Conservation (phyloP, 2,329 filamentous ascomycete species). For the Claviceps spartinae region DNA sequence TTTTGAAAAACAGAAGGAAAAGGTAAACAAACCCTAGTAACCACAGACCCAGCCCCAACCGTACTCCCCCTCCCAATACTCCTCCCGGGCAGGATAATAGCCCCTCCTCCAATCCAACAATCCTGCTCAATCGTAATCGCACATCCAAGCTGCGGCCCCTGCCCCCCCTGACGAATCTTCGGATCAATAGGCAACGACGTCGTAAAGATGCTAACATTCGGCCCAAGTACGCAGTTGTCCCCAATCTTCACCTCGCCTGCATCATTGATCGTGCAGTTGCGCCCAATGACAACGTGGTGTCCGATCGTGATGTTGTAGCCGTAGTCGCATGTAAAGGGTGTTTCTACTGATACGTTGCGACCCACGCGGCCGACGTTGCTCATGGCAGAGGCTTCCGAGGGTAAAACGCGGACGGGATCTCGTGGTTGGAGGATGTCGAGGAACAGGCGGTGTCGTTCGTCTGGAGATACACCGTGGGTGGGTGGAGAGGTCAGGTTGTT, state of each 20-base stretch:
- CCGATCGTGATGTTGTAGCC: conserved; percentile 90
- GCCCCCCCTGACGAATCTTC: conserved; percentile 57
- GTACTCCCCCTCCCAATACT: conserved; percentile 68
- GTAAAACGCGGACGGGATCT: conserved; percentile 42
- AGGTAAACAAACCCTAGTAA: conserved; percentile 50
- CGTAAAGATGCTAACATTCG: conserved; percentile 77
- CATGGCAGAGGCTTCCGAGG: conserved; percentile 35
- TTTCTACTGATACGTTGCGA: conserved; percentile 65
- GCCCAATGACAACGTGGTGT: conserved; percentile 69
- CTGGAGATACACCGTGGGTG: conserved; percentile 52
- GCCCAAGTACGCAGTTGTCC: conserved; percentile 61
- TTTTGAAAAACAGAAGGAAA: background rate
- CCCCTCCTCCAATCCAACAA: conserved; percentile 69
- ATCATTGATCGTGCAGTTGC: conserved; percentile 77
- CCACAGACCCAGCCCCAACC: conserved; percentile 72
- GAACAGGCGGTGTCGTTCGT: conserved; percentile 58
- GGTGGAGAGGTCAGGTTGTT: conserved; percentile 67
- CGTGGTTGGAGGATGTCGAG: conserved; percentile 55
- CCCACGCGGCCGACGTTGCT: conserved; percentile 51
- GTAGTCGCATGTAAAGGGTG: conserved; percentile 86
- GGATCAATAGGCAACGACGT: conserved; percentile 60
- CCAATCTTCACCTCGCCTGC: conserved; percentile 75
- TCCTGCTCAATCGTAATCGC: conserved; percentile 72
- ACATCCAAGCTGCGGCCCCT: conserved; percentile 56
- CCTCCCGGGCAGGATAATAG: conserved; percentile 64